Percentiles rank a stretch among this genome's conserved stretches.
Evolutionary conservation across 441 rosid genomes (phyloP).

Genomic region (Populus hybrid): DNA sequence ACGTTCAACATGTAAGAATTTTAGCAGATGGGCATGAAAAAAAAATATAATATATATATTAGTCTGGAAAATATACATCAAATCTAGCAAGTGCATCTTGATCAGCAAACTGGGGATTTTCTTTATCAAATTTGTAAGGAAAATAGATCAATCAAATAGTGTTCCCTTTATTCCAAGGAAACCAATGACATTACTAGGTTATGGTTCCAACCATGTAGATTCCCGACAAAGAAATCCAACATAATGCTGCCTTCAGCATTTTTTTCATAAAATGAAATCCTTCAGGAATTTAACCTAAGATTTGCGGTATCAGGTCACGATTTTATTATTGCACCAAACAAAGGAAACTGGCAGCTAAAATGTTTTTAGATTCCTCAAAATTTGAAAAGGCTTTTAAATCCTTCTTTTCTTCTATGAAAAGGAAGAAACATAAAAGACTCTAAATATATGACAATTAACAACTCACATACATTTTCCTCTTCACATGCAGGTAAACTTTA

Average conservation of each 20-base stretch:
- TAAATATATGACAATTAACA: not conserved
- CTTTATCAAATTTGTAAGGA: too few species aligned
- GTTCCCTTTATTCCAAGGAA: not conserved
- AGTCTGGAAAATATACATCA: too few species aligned
- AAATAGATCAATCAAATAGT: not conserved
- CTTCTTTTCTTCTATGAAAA: not conserved
- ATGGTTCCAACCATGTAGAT: not conserved
- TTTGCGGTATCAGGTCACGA: not conserved
- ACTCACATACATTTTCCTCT: not conserved
- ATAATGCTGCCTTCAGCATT: not conserved
- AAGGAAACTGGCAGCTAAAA: not conserved
- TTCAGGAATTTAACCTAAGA: not conserved
- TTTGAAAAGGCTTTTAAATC: not conserved
- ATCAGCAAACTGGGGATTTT: not conserved
- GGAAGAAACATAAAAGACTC: not conserved
- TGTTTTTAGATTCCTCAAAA: slow-evolving; percentile 1
- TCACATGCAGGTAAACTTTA: not conserved
- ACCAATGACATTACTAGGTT: not conserved
- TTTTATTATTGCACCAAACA: not conserved
- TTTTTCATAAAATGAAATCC: not conserved
- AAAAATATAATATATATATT: too few species aligned
- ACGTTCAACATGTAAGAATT: not conserved
- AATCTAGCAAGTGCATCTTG: not conserved
- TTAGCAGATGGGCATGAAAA: too few species aligned
- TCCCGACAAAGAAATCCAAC: not conserved